Base-by-base conservation (phyloP, 768 basidiomycete species). In the Termitomyces sp. region DNA sequence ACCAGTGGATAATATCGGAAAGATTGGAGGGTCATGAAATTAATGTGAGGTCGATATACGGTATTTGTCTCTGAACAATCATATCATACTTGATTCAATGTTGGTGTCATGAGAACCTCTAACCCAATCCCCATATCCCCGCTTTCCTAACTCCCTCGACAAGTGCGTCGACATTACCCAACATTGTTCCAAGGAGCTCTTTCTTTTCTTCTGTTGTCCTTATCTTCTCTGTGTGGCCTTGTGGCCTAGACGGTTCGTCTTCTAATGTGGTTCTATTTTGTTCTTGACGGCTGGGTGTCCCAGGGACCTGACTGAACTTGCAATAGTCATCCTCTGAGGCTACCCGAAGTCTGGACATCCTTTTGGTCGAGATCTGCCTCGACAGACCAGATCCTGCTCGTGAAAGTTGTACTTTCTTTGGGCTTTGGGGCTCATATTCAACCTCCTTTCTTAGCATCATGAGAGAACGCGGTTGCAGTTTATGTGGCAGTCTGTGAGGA, bases 101-200 rank as follows among this genome's bases (percentile, higher is more conserved):
- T 45, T 31, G 32, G 20, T 57, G 31, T 50, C 25, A 34, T 56
- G 34, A 53, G 38, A 32, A 64, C 51, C 40, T 31, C 40, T 67
- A 76, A 36, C 73, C 85, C 59, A 93, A 71, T 6, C 94, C 92
- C 92, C 92, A 96, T 59, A 95, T 86, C 0, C 93, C 92, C 0
- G 91, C 92, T 73, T 87, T 90, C 63, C 88, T 80, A 38, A 96
- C 90, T 0, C 93, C 88, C 63, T 93, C 92, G 5, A 96, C 92
- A 10, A 96, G 80, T 36, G 91, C 89, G 70, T 96, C 94, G 3
- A 96, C 94, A 70, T 96, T 96, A 4, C 92, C 94, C 48, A 96
- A 73, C 85, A 94, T 88, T 49, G 83, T 87, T 0, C 89, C 89
- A 60, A 96, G 69, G 48, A 91, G 71, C 70, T 86, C 85, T 72